Evolutionary conservation across 2,329 filamentous ascomycete genomes (phyloP).

Genomic region (Sporothrix schenckii): DNA sequence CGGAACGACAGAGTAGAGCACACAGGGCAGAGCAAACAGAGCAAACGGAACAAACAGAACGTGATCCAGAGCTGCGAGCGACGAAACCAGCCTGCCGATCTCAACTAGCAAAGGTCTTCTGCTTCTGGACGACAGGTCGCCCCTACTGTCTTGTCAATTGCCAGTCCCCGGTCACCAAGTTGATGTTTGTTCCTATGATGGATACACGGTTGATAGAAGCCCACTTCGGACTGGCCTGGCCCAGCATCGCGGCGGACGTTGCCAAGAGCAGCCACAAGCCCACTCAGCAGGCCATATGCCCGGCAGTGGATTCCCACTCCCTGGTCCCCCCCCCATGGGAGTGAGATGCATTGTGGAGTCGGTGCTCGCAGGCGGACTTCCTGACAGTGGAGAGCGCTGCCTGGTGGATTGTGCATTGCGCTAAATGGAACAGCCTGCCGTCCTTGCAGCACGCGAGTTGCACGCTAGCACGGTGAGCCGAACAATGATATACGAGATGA

Average conservation of each 20-base stretch:
- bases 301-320: constrained; percentile 22
- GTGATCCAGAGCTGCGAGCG: not conserved
- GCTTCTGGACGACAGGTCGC: not conserved
- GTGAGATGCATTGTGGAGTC: constrained; percentile 20
- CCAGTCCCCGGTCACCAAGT: not conserved
- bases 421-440: constrained; percentile 27
- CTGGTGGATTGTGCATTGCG: constrained; percentile 26
- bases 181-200: not conserved
- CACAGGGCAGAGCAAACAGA: not conserved
- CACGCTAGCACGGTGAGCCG: constrained; percentile 30
- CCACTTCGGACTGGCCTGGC: not conserved
- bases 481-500: constrained; percentile 23
- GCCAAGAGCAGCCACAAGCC: constrained; percentile 2
- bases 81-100: not conserved
- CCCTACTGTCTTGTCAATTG: not conserved
- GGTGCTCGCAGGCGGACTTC: constrained; percentile 8
- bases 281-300: not conserved
- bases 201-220: not conserved
- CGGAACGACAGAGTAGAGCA: not conserved
- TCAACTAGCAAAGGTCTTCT: not conserved
- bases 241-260: constrained; percentile 6
- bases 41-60: not conserved
- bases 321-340: constrained; percentile 6
- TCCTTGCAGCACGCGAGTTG: constrained; percentile 28
- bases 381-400: constrained; percentile 10